Conservation (phyloP, 1,284 basidiomycete species). For the Puccinia coronata region DNA sequence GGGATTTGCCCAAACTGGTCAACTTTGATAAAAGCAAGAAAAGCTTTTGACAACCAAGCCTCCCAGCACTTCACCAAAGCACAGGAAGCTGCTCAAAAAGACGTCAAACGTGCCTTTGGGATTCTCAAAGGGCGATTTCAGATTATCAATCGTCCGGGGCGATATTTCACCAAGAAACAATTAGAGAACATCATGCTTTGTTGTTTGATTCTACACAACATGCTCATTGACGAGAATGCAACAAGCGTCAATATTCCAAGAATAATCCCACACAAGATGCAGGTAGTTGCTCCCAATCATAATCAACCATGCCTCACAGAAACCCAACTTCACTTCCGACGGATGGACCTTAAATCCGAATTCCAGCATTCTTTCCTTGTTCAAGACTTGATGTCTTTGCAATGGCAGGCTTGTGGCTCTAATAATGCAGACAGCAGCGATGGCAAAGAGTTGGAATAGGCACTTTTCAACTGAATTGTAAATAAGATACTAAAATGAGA, state of each 20-base stretch:
- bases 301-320: neutral
- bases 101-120: too few relatives aligned
- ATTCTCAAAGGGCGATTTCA: slow-evolving; percentile 7
- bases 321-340: too few relatives aligned
- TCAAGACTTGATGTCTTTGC: too few relatives aligned
- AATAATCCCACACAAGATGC: neutral
- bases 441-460: too few relatives aligned
- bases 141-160: neutral
- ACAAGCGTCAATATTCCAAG: neutral
- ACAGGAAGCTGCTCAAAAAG: slow-evolving; percentile 13
- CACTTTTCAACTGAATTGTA: too few relatives aligned
- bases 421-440: too few relatives aligned
- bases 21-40: too few relatives aligned
- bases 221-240: neutral
- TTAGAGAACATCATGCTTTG: too few relatives aligned
- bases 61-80: neutral
- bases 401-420: too few relatives aligned
- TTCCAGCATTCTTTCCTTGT: too few relatives aligned
- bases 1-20: slow-evolving; percentile 23
- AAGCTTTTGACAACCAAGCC: neutral
- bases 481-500: too few relatives aligned
- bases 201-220: neutral
- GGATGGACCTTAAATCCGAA: neutral
- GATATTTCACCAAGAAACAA: neutral
- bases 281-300: neutral